A percentile compares a stretch with the other conserved stretches of the same genome.
These are phyloP conservation scores for Meripilus lineatus DNA, from an alignment of 1,284 basidiomycete species.

Conservation along the genomic window DNA sequence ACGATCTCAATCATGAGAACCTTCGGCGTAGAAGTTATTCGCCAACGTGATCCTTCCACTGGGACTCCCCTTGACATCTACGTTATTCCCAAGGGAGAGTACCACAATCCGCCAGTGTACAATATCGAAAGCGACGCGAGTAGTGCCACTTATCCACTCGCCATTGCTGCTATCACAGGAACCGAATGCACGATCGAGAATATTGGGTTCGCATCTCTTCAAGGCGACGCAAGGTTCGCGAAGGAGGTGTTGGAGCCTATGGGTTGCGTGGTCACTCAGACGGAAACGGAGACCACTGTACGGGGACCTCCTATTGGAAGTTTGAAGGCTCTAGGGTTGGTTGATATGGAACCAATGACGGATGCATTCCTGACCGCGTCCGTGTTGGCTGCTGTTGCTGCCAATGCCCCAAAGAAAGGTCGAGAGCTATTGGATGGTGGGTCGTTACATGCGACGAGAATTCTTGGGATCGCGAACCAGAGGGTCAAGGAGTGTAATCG, in stretches of 20 bases:
- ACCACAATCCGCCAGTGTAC: constrained; percentile 79
- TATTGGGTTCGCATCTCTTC: constrained; percentile 88
- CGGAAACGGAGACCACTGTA: constrained; percentile 87
- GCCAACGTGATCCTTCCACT: constrained; percentile 58
- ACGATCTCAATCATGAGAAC: constrained; percentile 96
- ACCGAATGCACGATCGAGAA: constrained; percentile 91
- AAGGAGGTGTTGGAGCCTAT: constrained; percentile 91
- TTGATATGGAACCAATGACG: constrained; percentile 99
- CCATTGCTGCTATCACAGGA: constrained; percentile 95
- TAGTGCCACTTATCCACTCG: constrained; percentile 95
- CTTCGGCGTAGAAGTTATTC: constrained; percentile 83
- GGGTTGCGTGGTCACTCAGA: constrained; percentile 92
- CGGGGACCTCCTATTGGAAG: constrained; percentile 81
- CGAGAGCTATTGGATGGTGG: constrained; percentile 30
- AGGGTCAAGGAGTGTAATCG: constrained; percentile 98
- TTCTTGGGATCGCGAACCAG: constrained; percentile 97
- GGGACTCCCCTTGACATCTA: constrained; percentile 78
- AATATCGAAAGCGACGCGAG: constrained; percentile 95
- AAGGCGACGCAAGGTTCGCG: constrained; percentile 96
- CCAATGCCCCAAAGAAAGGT: constrained; percentile 38
- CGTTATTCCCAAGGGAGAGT: constrained; percentile 80
- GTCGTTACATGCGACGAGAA: constrained; percentile 59
- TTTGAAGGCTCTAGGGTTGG: constrained; percentile 79
- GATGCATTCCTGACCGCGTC: constrained; percentile 97
- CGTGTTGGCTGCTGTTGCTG: constrained; percentile 86